Conservation (phyloP, 768 basidiomycete species). For the Lanmaoa rubissima region DNA sequence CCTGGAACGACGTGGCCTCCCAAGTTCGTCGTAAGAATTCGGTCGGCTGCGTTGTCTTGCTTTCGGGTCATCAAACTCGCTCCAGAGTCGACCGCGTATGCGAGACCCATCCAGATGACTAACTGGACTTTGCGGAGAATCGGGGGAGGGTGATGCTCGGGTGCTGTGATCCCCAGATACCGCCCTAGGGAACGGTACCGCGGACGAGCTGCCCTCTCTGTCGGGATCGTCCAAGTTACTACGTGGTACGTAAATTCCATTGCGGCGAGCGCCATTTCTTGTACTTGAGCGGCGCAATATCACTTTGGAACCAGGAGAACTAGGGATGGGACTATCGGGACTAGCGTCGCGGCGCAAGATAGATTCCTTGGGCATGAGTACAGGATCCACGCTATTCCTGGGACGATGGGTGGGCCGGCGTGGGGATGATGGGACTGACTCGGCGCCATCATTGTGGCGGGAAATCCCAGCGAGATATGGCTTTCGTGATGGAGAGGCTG, state of each 20-base stretch:
- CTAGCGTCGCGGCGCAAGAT: slow-evolving; percentile 52
- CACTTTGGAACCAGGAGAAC: slow-evolving; percentile 39
- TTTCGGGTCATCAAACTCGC: slow-evolving; percentile 62
- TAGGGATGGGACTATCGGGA: slow-evolving; percentile 48
- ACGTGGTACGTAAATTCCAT: slow-evolving; percentile 47
- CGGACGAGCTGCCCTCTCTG: slow-evolving; percentile 36
- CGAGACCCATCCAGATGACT: slow-evolving; percentile 42
- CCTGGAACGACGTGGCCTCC: slow-evolving; percentile 55
- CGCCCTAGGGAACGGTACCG: slow-evolving; percentile 66
- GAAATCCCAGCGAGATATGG: slow-evolving; percentile 50
- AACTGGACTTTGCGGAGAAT: slow-evolving; percentile 29
- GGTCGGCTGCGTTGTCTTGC: slow-evolving; percentile 55
- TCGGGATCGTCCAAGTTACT: slow-evolving; percentile 35
- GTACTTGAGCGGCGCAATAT: slow-evolving; percentile 59
- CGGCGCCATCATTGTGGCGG: slow-evolving; percentile 46
- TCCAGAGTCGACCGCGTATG: slow-evolving; percentile 60
- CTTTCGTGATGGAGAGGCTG: slow-evolving; percentile 52
- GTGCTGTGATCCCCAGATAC: slow-evolving; percentile 49
- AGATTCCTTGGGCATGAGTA: slow-evolving; percentile 49
- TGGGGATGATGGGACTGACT: slow-evolving; percentile 36
- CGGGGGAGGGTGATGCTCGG: slow-evolving; percentile 37
- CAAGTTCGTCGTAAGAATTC: slow-evolving; percentile 67
- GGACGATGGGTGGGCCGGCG: slow-evolving; percentile 63
- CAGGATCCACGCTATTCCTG: slow-evolving; percentile 59
- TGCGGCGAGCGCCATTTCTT: slow-evolving; percentile 45